phyloP scores from a whole-genome alignment of 257 asterid genomes.

The Gentiana straminea region DNA sequence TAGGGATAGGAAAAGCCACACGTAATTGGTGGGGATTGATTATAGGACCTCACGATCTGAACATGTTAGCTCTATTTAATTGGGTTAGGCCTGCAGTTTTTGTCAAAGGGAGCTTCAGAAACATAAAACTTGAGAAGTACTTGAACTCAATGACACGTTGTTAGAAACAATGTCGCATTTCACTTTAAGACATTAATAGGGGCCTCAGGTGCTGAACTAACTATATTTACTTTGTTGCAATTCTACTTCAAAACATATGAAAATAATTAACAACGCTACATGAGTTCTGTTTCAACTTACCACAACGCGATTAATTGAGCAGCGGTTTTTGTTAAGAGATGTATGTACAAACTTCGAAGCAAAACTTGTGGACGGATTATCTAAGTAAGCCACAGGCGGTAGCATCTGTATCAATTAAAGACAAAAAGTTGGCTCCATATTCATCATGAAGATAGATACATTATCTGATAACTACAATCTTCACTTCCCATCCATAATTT shows the following conservation, averaged over 20 bases:
- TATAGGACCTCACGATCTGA: too few relatives aligned
- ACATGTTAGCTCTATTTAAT: too few relatives aligned
- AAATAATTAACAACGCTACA: constrained; percentile 10
- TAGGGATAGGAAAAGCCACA: too few relatives aligned
- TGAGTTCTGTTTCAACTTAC: constrained; percentile 38
- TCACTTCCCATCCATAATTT: background rate
- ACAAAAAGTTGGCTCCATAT: constrained; percentile 4
- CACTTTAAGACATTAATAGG: too few relatives aligned
- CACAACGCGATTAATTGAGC: constrained; percentile 86
- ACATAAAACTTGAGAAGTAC: too few relatives aligned
- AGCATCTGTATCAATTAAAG: constrained; percentile 58
- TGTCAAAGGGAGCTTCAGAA: too few relatives aligned
- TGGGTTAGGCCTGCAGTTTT: too few relatives aligned
- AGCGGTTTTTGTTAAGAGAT: constrained; percentile 88
- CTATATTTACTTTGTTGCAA: too few relatives aligned
- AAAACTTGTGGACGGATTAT: constrained; percentile 93
- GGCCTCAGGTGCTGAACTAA: too few relatives aligned
- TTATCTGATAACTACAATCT: background rate
- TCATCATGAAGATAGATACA: background rate
- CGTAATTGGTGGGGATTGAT: too few relatives aligned
- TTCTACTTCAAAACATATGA: background rate
- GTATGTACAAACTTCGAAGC: constrained; percentile 98
- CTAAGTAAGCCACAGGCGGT: constrained; percentile 71
- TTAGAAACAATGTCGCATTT: too few relatives aligned
- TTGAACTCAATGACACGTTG: too few relatives aligned